Base-by-base conservation (phyloP, 2,329 filamentous ascomycete genomes). In the Cladosporium sp. region DNA sequence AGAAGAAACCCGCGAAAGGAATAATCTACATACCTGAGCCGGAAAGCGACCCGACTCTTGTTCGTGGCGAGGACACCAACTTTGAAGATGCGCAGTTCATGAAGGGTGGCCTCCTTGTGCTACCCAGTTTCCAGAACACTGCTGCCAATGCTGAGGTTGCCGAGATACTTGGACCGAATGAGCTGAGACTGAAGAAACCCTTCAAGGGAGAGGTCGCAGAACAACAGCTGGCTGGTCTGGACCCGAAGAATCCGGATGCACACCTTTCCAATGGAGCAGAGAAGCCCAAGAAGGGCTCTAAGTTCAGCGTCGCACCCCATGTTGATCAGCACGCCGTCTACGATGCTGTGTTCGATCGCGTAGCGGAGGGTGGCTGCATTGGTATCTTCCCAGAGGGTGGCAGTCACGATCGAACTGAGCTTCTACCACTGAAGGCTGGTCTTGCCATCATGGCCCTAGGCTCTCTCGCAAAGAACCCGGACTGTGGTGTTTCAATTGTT, bases 361-460 rank as follows among this genome's bases (percentile, higher is more conserved):
- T 99, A 36, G 86, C 87, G 65, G 82, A 84, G 39, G 92, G 91
- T 49, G 93, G 92, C 17, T 96, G 92, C 71, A 89, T 97, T 57
- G 94, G 93, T 63, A 97, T 99, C 70, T 99, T 97, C 74, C 93
- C 93, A 2, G 93, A 99, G 76, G 93, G 93, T 65, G 93, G 93
- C 69, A 97, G 92, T 72, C 93, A 97, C 75, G 93, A 97, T 73
- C 87, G 93, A 62, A 92, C 93, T 0, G 91, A 96, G 71, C 81
- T 97, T 47, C 81, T 97, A 42, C 93, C 94, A 20, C 80, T 97
- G 63, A 97, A 97, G 82, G 93, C 94, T 67, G 93, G 93, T 73
- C 91, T 99, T 61, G 94, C 94, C 60, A 94, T 99, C 70, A 99
- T 99, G 93, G 94, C 93, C 12, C 83, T 99, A 37, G 93, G 93